Evolutionary conservation across 768 basidiomycete genomes (phyloP).

Genomic region (Tremella fuciformis): DNA sequence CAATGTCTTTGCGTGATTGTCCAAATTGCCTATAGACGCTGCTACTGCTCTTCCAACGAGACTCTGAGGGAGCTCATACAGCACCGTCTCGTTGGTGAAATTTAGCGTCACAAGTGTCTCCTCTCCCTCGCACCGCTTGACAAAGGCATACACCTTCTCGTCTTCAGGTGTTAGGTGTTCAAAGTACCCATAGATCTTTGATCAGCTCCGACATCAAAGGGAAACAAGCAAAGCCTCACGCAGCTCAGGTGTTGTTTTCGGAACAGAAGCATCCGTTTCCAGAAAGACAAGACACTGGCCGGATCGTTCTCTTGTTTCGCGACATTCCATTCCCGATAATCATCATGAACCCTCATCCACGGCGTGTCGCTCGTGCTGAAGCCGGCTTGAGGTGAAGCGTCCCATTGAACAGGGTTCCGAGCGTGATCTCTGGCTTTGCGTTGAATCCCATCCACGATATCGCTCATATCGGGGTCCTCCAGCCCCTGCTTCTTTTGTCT

Average conservation of each 20-base stretch:
- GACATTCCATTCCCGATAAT: conserved; percentile 59
- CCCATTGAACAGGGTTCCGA: conserved; percentile 70
- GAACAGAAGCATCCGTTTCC: conserved; percentile 58
- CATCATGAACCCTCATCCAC: conserved; percentile 72
- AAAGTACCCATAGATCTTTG: no score
- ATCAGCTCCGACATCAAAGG: no score
- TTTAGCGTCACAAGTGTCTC: no score
- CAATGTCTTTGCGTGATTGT: no score
- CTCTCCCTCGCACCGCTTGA: no score
- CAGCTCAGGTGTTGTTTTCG: conserved; percentile 55
- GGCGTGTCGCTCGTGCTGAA: conserved; percentile 60
- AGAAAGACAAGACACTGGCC: conserved; percentile 62
- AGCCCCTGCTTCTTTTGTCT: conserved; percentile 13
- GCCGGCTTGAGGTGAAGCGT: conserved; percentile 58
- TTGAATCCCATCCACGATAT: conserved; percentile 61
- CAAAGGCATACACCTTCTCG: no score
- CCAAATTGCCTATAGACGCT: no score
- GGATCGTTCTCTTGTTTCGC: conserved; percentile 56
- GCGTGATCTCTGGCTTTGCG: conserved; percentile 68
- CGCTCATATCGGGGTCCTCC: conserved; percentile 59
- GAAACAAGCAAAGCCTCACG: no score
- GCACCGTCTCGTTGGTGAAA: no score
- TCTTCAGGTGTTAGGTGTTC: no score
- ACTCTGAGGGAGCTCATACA: no score
- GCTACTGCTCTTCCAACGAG: no score